These are phyloP conservation scores for Cyclanthera cordifolia DNA, from an alignment of 306 rosid genomes.

Conservation along the genomic window DNA sequence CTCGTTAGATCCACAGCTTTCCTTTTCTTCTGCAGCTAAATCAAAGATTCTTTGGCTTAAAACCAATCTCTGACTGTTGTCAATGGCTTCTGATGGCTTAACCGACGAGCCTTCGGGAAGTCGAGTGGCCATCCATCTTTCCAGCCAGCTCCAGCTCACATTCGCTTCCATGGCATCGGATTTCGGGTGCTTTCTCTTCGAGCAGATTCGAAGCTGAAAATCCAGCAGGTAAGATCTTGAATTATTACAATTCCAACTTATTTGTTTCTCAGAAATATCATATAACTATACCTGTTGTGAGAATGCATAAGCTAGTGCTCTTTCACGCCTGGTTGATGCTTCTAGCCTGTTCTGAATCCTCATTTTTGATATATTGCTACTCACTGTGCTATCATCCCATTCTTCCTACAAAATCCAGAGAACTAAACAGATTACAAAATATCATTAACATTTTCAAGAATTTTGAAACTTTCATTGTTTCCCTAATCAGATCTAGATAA, in stretches of 20 bases:
- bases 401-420: constrained; percentile 51
- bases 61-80: constrained; percentile 20
- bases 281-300: constrained; percentile 64
- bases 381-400: constrained; percentile 93
- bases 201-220: constrained; percentile 59
- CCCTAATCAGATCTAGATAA: background rate
- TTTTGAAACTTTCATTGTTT: background rate
- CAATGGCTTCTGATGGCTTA: constrained; percentile 27
- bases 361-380: constrained; percentile 69
- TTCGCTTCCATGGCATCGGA: constrained; percentile 37
- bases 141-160: constrained; percentile 97
- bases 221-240: background rate
- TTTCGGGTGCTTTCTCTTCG: constrained; percentile 45
- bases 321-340: constrained; percentile 78
- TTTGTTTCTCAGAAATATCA: background rate
- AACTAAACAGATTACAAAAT: background rate
- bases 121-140: constrained; percentile 96
- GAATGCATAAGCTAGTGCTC: constrained; percentile 94
- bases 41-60: constrained; percentile 37
- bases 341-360: constrained; percentile 78
- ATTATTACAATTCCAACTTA: background rate
- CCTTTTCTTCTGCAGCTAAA: constrained; percentile 55
- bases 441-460: background rate
- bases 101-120: constrained; percentile 42
- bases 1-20: constrained; percentile 92